Evolutionary conservation across 2,329 filamentous ascomycete genomes (phyloP).

Genomic region (Fusarium sp.): DNA sequence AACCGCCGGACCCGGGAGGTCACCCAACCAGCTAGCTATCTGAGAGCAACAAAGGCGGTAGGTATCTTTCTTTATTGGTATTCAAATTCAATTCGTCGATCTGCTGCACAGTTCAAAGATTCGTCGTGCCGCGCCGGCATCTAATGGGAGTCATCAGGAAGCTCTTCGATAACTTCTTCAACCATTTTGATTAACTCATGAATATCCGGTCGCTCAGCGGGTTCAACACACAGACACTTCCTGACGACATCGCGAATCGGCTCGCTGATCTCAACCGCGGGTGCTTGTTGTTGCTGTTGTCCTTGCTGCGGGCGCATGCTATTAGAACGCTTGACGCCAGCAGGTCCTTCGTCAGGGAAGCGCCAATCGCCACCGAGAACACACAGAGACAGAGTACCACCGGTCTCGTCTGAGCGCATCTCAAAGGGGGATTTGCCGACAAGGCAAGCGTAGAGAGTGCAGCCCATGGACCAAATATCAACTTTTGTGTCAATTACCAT

Average conservation of each 20-base stretch:
- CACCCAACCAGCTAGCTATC: background rate
- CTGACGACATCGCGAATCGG: slow-evolving; percentile 87
- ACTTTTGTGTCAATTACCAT: slow-evolving; percentile 93
- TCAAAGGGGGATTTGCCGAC: slow-evolving; percentile 98
- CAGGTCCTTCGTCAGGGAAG: slow-evolving; percentile 86
- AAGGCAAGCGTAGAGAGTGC: slow-evolving; percentile 96
- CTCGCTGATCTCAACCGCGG: slow-evolving; percentile 73
- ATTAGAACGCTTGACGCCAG: slow-evolving; percentile 60
- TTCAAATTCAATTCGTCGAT: background rate
- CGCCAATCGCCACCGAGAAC: slow-evolving; percentile 95
- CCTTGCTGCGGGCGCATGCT: slow-evolving; percentile 48
- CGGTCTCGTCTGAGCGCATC: slow-evolving; percentile 93
- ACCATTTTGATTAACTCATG: slow-evolving; percentile 83
- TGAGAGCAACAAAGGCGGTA: slow-evolving; percentile 4
- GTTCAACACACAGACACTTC: slow-evolving; percentile 86
- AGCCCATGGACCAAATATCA: slow-evolving; percentile 97
- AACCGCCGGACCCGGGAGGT: background rate
- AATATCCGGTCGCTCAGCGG: slow-evolving; percentile 86
- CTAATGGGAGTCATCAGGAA: slow-evolving; percentile 64
- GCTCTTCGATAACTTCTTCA: slow-evolving; percentile 72
- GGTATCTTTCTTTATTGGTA: slow-evolving; percentile 29
- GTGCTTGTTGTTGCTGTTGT: slow-evolving; percentile 43
- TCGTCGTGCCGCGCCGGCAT: background rate
- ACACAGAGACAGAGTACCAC: slow-evolving; percentile 90
- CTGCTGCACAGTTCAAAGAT: background rate